A percentile compares a stretch with the other conserved stretches of the same genome.
Conservation (phyloP, 139 green algal genomes). For the Haematococcus sp. region DNA sequence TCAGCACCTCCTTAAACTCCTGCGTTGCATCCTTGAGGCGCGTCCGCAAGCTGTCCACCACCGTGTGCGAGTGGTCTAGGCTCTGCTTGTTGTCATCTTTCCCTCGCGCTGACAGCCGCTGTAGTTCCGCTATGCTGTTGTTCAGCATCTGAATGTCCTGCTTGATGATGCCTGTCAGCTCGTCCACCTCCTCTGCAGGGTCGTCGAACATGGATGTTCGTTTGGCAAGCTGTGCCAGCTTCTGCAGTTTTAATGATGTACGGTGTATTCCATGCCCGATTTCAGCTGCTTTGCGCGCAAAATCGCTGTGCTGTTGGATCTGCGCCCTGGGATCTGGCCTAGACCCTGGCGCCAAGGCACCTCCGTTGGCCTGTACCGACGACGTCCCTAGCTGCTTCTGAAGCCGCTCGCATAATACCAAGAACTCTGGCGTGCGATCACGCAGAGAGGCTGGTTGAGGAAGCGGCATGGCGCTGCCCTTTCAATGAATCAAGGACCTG, state of each 20-base stretch:
- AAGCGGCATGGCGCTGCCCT: constrained; percentile 13
- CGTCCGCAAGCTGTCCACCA: constrained; percentile 73
- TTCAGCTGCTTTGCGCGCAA: constrained; percentile 74
- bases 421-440: constrained; percentile 64
- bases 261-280: constrained; percentile 92
- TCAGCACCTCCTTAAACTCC: constrained; percentile 65
- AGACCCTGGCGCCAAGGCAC: not conserved
- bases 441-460: constrained; percentile 29
- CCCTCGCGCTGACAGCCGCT: constrained; percentile 25
- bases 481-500: not conserved
- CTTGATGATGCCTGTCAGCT: constrained; percentile 91
- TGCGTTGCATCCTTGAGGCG: constrained; percentile 83
- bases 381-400: constrained; percentile 44
- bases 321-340: not conserved
- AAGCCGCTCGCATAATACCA: constrained; percentile 43
- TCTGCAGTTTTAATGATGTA: constrained; percentile 91
- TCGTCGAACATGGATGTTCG: constrained; percentile 97
- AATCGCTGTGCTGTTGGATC: constrained; percentile 71
- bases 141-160: constrained; percentile 84
- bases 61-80: constrained; percentile 79
- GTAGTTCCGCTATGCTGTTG: constrained; percentile 72
- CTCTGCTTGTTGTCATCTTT: constrained; percentile 77
- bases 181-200: constrained; percentile 87
- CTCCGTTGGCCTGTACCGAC: not conserved
- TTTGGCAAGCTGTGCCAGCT: constrained; percentile 91